These are phyloP conservation scores for Aureobasidium sp. DNA, from an alignment of 2,329 filamentous ascomycete genomes.

Conservation along the genomic window DNA sequence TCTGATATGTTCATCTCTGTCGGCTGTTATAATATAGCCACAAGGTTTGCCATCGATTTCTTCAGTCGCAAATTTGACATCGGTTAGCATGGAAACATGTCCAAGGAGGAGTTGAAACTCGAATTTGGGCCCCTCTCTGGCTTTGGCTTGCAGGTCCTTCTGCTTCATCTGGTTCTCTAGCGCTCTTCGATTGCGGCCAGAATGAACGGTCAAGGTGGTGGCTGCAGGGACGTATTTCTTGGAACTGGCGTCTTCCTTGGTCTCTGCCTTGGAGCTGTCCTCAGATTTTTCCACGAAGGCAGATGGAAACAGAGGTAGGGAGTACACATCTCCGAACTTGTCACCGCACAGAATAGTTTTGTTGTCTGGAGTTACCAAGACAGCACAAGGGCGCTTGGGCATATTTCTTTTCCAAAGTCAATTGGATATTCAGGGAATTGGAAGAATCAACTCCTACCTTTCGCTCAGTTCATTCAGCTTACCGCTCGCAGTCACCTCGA, in stretches of 20 bases:
- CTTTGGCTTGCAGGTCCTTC: conserved; percentile 32
- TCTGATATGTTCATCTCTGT: conserved; percentile 77
- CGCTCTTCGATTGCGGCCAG: conserved; percentile 49
- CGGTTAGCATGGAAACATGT: conserved; percentile 91
- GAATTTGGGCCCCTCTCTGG: conserved; percentile 46
- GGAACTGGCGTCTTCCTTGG: conserved; percentile 15
- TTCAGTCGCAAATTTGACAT: conserved; percentile 50
- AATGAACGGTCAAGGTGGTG: conserved; percentile 52
- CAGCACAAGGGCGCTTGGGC: conserved; percentile 79
- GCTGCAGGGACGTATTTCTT: conserved; percentile 44
- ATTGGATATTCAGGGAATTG: neutral
- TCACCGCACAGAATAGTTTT: conserved; percentile 73
- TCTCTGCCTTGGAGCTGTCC: conserved; percentile 18
- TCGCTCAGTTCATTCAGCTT: conserved; percentile 59
- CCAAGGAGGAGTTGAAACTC: conserved; percentile 74
- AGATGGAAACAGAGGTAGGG: conserved; percentile 58
- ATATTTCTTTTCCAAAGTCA: conserved; percentile 49
- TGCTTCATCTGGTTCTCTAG: conserved; percentile 48
- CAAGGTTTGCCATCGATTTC: conserved; percentile 37
- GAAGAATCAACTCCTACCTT: conserved; percentile 43
- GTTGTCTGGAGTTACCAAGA: conserved; percentile 61
- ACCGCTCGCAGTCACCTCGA: conserved; percentile 56
- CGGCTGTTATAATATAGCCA: conserved; percentile 56
- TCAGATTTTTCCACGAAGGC: conserved; percentile 21
- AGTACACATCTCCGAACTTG: conserved; percentile 96